phyloP scores from a whole-genome alignment of 148 eudicot genomes.

The Spergularia marina region DNA sequence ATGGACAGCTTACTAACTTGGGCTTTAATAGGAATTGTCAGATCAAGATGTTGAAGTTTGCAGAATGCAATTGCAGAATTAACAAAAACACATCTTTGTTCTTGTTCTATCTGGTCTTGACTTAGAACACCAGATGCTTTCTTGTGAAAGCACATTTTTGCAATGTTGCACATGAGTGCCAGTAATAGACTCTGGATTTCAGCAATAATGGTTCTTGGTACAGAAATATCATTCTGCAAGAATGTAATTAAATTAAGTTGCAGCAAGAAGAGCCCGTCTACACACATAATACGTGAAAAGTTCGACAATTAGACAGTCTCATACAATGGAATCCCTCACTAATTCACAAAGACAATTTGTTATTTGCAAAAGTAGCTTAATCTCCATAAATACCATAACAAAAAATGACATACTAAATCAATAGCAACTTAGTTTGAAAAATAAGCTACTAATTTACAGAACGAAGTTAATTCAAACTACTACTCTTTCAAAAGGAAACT shows the following conservation, averaged over 20 bases:
- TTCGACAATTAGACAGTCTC: too few species aligned
- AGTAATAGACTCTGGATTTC: conserved; percentile 71
- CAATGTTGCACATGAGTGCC: conserved; percentile 69
- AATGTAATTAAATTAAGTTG: conserved; percentile 24
- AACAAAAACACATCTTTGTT: conserved; percentile 61
- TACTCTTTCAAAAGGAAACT: too few species aligned
- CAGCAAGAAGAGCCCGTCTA: conserved; percentile 3
- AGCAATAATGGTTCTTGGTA: conserved; percentile 49
- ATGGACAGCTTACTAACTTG: conserved; percentile 54
- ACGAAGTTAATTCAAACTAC: too few species aligned
- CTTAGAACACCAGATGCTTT: conserved; percentile 47
- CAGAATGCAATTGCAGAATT: conserved; percentile 80
- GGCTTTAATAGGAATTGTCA: conserved; percentile 53
- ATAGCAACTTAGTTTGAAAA: too few species aligned
- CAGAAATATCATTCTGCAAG: conserved; percentile 48
- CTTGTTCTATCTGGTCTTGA: conserved; percentile 55
- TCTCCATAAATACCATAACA: too few species aligned
- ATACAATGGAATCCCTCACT: too few species aligned
- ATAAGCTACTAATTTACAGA: too few species aligned
- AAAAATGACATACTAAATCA: too few species aligned
- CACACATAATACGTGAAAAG: neutral
- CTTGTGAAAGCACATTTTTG: conserved; percentile 50
- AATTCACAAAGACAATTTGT: too few species aligned
- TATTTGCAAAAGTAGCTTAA: too few species aligned
- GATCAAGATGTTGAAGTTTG: conserved; percentile 86